These are phyloP conservation scores for Camelina hispida DNA, from an alignment of 345 rosid genomes.

Conservation along the genomic window DNA sequence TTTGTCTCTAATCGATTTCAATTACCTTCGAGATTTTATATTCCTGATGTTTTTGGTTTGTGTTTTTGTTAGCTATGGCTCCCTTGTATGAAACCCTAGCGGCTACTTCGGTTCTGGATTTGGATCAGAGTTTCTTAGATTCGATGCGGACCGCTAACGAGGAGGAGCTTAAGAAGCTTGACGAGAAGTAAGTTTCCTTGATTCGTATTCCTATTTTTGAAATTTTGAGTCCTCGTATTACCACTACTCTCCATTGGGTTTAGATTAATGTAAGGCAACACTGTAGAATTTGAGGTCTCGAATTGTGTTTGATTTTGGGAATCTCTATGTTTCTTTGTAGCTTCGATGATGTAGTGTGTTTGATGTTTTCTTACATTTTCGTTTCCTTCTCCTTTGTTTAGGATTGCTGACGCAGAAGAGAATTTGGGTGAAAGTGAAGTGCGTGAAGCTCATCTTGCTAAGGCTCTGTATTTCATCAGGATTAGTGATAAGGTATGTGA, in stretches of 20 bases:
- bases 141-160: slow-evolving; percentile 68
- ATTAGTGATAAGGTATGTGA: slow-evolving; percentile 81
- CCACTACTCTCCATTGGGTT: background rate
- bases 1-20: background rate
- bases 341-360: background rate
- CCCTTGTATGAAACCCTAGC: slow-evolving; percentile 84
- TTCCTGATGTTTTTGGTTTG: slow-evolving; percentile 18
- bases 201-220: slow-evolving; percentile 3
- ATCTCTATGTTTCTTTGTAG: no score
- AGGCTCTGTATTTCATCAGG: slow-evolving; percentile 81
- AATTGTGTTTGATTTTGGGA: background rate
- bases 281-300: background rate
- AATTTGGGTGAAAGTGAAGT: slow-evolving; percentile 98
- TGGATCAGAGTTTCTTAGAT: slow-evolving; percentile 71
- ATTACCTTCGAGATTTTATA: background rate
- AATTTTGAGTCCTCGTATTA: slow-evolving; percentile 2
- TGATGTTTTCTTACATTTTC: slow-evolving; percentile 3
- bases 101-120: slow-evolving; percentile 64
- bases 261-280: background rate
- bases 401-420: slow-evolving; percentile 99
- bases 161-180: slow-evolving; percentile 86
- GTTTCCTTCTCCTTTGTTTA: slow-evolving; percentile 39
- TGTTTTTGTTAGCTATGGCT: slow-evolving; percentile 68
- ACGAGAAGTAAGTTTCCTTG: slow-evolving; percentile 72
- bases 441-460: slow-evolving; percentile 97